Evolutionary conservation across 2,329 filamentous ascomycete genomes (phyloP), one percentile per base, ranked within the genome.

Genomic region (Ophiocordyceps camponoti-rufipedis): DNA sequence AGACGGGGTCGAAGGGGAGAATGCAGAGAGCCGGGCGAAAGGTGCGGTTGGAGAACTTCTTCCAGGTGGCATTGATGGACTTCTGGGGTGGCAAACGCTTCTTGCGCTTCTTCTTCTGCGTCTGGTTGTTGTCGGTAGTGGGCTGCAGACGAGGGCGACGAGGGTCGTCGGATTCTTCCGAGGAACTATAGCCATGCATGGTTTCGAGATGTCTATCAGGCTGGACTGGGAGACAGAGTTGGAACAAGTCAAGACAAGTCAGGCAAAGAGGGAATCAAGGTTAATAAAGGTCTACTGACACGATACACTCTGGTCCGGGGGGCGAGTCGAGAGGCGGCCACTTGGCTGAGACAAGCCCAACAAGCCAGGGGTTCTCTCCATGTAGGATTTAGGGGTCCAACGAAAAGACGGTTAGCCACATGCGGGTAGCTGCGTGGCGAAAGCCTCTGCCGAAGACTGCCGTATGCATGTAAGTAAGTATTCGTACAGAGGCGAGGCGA

Each of bases 31-130:
- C 77, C 59, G 78, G 82, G 55, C 71, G 75, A 54, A 80, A 82
- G 48, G 74, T 72, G 46, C 60, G 60, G 53, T 73, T 70, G 13
- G 68, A 69, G 52, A 79, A 78, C 23, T 65, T 69, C 55, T 70
- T 70, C 80, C 80, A 84, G 49, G 80, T 76, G 47, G 71, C 70
- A 56, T 82, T 76, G 57, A 84, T 80, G 48, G 69, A 71, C 54
- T 76, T 70, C 56, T 84, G 80, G 1, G 80, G 79, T 13, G 74
- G 66, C 50, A 72, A 69, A 54, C 70, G 66, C 62, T 71, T 74
- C 56, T 74, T 74, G 53, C 69, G 71, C 58, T 74, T 75, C 55
- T 75, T 73, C 53, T 75, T 68, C 28, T 66, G 60, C 42, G 62
- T 62, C 28, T 56, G 62, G 19, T 50, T 58, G 44, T 51, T 62